Base-by-base conservation (phyloP, 179 eudicot genomes). In the Camellia oleifera region DNA sequence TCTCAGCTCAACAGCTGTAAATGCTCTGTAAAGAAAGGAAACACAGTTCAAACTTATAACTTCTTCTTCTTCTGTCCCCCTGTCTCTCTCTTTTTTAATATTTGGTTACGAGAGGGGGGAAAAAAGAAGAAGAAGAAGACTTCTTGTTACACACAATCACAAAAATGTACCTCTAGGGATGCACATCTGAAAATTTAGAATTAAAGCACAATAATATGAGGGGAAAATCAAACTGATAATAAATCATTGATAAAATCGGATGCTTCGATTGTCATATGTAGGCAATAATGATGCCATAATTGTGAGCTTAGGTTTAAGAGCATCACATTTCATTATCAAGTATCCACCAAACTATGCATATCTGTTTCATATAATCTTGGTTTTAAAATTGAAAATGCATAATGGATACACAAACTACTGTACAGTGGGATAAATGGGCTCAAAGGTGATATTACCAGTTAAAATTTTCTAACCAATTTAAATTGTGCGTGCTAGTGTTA, bases 1-100 rank as follows among this genome's bases (percentile, higher is more conserved):
- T 80, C 88, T 88, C 77, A 95, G 88, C 83, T 95, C 98, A 82
- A 86, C 81, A 56, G 87, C 89, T 69, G 97, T 89, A 83, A 26
- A 88, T 64, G 93, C 98, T 89, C 98, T 95, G 89, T 74, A 83
- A 61, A 76, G 6, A 67, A 57, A 82, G 42, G 14, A 84, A 84
- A 52, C 79, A 66, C 7, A 42, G 12, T 79, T 72, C 56, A 80
- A 53, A 72, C 32, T 48, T 48, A 20, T 20, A 70, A 12, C 23
- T 54, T 53, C n/a, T 67, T 14, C 40, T 32, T 14, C 40, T 32
- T 32, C 40, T 32, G 40, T 32, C 40, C 40, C 40, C 12, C 65
- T 11, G 40, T 14, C 53, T 20, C 20, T 20, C n/a, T 64, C 58
- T 14, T 62, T 13, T 50, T 62, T 18, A 57, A 14, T 63, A 61